Base-by-base conservation (phyloP, 495 filamentous ascomycete species). In the Aspergillus baeticus region DNA sequence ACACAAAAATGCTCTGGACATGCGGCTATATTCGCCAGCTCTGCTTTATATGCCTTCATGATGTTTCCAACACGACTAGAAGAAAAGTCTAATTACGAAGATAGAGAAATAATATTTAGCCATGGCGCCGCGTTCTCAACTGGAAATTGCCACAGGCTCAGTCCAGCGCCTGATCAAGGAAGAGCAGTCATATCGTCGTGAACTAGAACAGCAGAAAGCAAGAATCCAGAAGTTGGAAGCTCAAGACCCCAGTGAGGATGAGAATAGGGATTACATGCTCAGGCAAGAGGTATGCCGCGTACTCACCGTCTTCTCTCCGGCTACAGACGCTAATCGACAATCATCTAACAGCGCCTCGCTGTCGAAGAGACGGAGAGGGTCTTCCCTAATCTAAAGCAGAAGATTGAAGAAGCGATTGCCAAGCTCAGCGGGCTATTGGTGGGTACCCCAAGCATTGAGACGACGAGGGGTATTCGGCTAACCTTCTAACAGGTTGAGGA, bases 91-190 rank as follows among this genome's bases (percentile, higher is more conserved):
- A 23, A 44, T 10, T 1, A 34, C 31, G 21, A 31, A 15, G 4
- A 13, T 6, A 14, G 10, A 48, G 45, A 21, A 56, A 51, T 21
- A 20, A 36, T 38, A 29, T 52, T 17, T 58, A 51, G 69, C 13
- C 43, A 95, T 93, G 89, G 78, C 87, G 6, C 81, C 89, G 10
- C 88, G 88, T 31, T 85, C 87, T 10, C 81, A 81, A 60, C 79
- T 96, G 55, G 74, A 82, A 43, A 90, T 94, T 60, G 79, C 82
- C 45, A 92, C 88, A 15, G 83, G 84, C 43, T 81, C 87, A 18
- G 79, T 97, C 62, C 75, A 82, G 61, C 90, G 93, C 50, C 80
- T 97, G 46, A 83, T 96, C 51, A 96, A 96, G 69, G 94, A 98
- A 69, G 91, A 96, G 66, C 77, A 79, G 33, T 91, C 84, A 68